These are phyloP conservation scores for Melanogaster broomeanus DNA, from an alignment of 768 basidiomycete genomes.

Conservation along the genomic window DNA sequence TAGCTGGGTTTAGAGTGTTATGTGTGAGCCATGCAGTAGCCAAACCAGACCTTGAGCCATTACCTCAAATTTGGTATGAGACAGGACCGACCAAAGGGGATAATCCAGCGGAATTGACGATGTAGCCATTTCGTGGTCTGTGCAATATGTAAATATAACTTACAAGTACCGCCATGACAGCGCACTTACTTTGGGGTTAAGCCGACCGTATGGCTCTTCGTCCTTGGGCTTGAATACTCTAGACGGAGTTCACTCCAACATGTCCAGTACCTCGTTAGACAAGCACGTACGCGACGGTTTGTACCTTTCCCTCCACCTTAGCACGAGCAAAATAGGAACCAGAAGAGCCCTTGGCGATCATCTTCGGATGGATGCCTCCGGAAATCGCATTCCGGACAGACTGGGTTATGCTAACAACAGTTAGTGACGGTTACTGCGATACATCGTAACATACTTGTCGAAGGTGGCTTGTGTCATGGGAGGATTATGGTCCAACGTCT, in stretches of 20 bases:
- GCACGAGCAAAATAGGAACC: slow-evolving; percentile 92
- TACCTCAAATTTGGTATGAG: slow-evolving; percentile 89
- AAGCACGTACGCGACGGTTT: slow-evolving; percentile 73
- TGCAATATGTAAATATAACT: slow-evolving; percentile 1
- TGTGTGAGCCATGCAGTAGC: neutral
- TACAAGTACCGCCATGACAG: neutral
- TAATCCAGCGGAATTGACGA: slow-evolving; percentile 85
- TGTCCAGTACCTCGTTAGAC: neutral
- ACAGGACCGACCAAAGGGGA: slow-evolving; percentile 87
- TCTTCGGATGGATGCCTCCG: slow-evolving; percentile 85
- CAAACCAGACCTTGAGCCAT: slow-evolving; percentile 1
- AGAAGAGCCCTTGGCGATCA: slow-evolving; percentile 87
- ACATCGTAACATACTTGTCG: slow-evolving; percentile 51
- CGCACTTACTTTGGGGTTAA: slow-evolving; percentile 75
- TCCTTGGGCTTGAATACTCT: slow-evolving; percentile 94
- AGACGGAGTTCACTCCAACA: slow-evolving; percentile 1
- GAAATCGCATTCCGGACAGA: slow-evolving; percentile 68
- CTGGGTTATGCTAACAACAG: slow-evolving; percentile 50
- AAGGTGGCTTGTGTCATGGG: slow-evolving; percentile 78
- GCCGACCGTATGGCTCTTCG: slow-evolving; percentile 84
- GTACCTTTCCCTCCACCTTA: slow-evolving; percentile 72
- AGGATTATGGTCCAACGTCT: slow-evolving; percentile 79
- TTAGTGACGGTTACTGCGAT: slow-evolving; percentile 8
- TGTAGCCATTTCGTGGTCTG: slow-evolving; percentile 91
- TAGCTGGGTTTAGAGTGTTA: slow-evolving; percentile 50